phyloP scores from a whole-genome alignment of 179 eudicot genomes.

The Sideroxylon spinosum region DNA sequence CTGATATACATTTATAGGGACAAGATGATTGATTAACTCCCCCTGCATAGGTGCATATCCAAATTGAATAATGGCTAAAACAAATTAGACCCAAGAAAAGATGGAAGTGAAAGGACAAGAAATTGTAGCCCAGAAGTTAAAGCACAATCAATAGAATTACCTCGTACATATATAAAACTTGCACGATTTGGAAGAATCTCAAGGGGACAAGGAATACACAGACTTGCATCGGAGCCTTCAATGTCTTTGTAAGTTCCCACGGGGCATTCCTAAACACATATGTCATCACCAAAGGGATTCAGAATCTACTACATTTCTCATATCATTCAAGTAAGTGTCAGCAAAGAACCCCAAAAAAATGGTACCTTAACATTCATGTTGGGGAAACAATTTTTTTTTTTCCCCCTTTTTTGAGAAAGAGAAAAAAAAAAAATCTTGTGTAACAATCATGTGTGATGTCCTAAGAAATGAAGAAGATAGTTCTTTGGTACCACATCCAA shows the following conservation, averaged over 20 bases:
- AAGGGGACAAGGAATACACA: constrained; percentile 65
- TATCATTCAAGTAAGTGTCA: constrained; percentile 3
- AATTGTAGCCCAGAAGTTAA: constrained; percentile 1
- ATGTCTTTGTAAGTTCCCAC: constrained; percentile 73
- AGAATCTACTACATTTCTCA: neutral
- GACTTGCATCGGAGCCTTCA: constrained; percentile 63
- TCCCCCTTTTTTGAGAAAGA: no score
- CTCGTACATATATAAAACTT: constrained; percentile 58
- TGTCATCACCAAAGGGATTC: neutral
- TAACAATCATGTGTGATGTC: no score
- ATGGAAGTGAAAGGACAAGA: neutral
- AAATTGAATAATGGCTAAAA: constrained; percentile 3
- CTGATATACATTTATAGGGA: constrained; percentile 75
- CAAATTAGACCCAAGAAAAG: constrained; percentile 8
- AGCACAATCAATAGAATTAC: constrained; percentile 32
- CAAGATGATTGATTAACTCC: constrained; percentile 61
- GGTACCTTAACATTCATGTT: neutral
- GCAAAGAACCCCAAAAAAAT: no score
- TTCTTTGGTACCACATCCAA: no score
- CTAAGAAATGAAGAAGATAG: no score
- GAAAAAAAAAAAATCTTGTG: no score
- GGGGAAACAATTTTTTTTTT: no score
- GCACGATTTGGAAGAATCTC: constrained; percentile 74
- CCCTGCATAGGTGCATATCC: constrained; percentile 38
- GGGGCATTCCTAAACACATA: constrained; percentile 63